Base-by-base conservation (phyloP, 306 rosid genomes). In the Potentilla sterilis region DNA sequence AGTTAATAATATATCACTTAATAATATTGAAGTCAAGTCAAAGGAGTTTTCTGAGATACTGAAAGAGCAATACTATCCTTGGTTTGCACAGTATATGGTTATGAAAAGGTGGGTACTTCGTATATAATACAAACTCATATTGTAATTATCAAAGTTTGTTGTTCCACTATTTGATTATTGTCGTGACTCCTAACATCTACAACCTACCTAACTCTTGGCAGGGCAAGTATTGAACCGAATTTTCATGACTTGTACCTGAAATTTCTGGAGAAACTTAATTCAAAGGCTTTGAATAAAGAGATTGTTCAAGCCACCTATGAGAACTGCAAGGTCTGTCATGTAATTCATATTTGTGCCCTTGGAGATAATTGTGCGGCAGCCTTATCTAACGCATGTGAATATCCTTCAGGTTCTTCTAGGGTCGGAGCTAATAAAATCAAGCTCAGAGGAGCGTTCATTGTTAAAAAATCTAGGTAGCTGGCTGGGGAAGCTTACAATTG, bases 31-130 rank as follows among this genome's bases (percentile, higher is more conserved):
- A 75, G 84, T 85, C 48, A 96, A 92, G 83, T 86, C 92, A 67
- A 96, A 88, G 81, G 97, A 92, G 57, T 79, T 92, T 47, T 73
- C 81, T 41, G 98, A 96, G 71, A 81, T 89, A 82, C 77, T 92
- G 76, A 91, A 92, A 81, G 98, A 89, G 85, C 96, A 87, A 77
- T 88, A 88, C 82, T 81, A 88, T 88, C 91, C 98, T 24, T 96
- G 99, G 99, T 96, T 96, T 89, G 98, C 99, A 0, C 91, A 96
- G 81, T 96, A 96, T 83, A 92, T 96, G 97, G 99, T 96, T 59
- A 92, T 92, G 99, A 96, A 96, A 87, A 96, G 99, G 99, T 96
- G 54, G 34, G 86, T 38, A 72, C 19, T 44, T 28, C 1, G 42
- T 22, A 67, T 61, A 38, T 13, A 61, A 16, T 44, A 32, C n/a